These are phyloP conservation scores for Hypoxylon sp. DNA, from an alignment of 2,329 filamentous ascomycete genomes.

Conservation along the genomic window DNA sequence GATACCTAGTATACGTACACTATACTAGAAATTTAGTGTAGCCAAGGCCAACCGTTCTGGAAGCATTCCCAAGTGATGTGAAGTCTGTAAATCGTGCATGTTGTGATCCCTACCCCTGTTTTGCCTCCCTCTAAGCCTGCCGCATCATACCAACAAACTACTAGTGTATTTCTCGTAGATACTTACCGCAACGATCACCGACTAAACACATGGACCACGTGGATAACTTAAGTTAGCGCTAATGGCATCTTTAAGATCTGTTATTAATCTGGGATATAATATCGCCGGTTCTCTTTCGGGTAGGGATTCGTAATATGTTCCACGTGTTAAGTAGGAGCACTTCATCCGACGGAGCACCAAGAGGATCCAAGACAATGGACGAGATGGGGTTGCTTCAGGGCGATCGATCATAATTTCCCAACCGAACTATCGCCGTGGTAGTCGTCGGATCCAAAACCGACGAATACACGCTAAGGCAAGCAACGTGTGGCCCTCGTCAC, in stretches of 20 bases:
- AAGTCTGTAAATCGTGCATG: constrained; percentile 8
- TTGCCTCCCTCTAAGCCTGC: background rate
- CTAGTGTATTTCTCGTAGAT: constrained; percentile 6
- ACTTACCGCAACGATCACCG: constrained; percentile 12
- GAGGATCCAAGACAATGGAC: constrained; percentile 25
- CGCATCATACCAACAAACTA: constrained; percentile 1
- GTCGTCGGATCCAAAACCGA: constrained; percentile 21
- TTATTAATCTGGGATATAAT: constrained; percentile 19
- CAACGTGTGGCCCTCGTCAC: constrained; percentile 17
- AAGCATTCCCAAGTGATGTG: constrained; percentile 22
- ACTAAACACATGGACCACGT: constrained; percentile 17
- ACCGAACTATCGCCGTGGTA: constrained; percentile 16
- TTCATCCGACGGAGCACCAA: constrained; percentile 29
- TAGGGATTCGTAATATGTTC: constrained; percentile 15
- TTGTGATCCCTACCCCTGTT: background rate
- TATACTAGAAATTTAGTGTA: constrained; percentile 3
- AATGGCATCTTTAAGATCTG: constrained; percentile 35
- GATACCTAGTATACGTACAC: too few species aligned
- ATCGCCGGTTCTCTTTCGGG: constrained; percentile 31
- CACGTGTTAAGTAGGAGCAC: constrained; percentile 23
- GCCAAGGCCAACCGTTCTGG: constrained; percentile 31
- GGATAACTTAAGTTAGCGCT: constrained; percentile 2
- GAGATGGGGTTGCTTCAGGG: constrained; percentile 21
- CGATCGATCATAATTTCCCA: constrained; percentile 40
- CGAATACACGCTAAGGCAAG: constrained; percentile 21